A percentile compares a stretch with the other conserved stretches of the same genome.
These are phyloP conservation scores for Pichia membranifaciens DNA, from an alignment of 805 yeast species.

Conservation along the genomic window DNA sequence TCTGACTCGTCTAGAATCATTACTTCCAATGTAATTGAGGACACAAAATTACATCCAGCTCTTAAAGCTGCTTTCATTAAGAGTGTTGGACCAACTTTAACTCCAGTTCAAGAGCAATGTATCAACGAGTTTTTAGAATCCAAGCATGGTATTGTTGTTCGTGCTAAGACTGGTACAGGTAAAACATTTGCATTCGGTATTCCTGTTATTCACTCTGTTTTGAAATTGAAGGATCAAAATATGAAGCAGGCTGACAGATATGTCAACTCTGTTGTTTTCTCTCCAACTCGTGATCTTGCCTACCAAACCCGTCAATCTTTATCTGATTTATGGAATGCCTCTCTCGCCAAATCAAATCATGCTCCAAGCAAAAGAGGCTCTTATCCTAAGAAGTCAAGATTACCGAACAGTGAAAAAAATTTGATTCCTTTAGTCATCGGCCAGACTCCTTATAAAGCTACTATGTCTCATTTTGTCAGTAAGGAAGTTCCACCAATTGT, in stretches of 20 bases:
- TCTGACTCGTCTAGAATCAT: slow-evolving; percentile 1
- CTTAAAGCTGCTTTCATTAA: slow-evolving; percentile 30
- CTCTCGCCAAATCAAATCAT: slow-evolving; percentile 6
- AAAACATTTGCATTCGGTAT: slow-evolving; percentile 85
- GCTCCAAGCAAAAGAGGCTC: slow-evolving; percentile 15
- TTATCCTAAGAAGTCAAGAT: slow-evolving; percentile 1
- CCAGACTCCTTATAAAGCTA: slow-evolving; percentile 15
- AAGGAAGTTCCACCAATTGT: slow-evolving; percentile 50
- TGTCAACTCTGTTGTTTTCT: slow-evolving; percentile 62
- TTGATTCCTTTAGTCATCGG: slow-evolving; percentile 46
- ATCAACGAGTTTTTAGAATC: slow-evolving; percentile 48
- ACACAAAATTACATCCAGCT: slow-evolving; percentile 23
- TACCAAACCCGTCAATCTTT: slow-evolving; percentile 70
- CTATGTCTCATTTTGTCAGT: slow-evolving; percentile 12
- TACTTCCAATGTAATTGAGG: slow-evolving; percentile 19
- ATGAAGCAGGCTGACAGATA: slow-evolving; percentile 22
- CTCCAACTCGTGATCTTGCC: slow-evolving; percentile 92
- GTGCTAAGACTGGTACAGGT: slow-evolving; percentile 96
- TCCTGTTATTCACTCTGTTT: slow-evolving; percentile 61
- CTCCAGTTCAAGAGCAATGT: slow-evolving; percentile 64
- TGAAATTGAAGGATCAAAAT: slow-evolving; percentile 22
- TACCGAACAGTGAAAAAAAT: slow-evolving; percentile 2
- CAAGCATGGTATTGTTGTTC: slow-evolving; percentile 64
- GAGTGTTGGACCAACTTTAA: slow-evolving; percentile 43
- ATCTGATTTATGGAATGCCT: slow-evolving; percentile 34